Evolutionary conservation across 179 eudicot genomes (phyloP), one percentile per base, ranked within the genome.

Genomic region (Beta macrorhiza): DNA sequence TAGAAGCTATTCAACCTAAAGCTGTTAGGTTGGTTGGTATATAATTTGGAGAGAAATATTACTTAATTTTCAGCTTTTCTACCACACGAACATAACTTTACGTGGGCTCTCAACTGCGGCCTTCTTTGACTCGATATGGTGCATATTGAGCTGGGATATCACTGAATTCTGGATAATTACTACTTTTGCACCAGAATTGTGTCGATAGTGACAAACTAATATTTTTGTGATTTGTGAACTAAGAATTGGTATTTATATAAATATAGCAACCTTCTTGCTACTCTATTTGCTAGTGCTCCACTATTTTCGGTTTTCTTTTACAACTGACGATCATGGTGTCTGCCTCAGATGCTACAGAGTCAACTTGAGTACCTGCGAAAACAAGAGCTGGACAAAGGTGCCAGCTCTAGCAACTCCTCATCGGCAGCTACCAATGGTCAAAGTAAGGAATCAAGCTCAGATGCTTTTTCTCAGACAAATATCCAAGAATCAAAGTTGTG

Each of bases 301-400:
- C 42, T 57, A 2, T 51, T 32, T 11, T 12, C 25, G 10, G 25
- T 37, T 29, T 77, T 32, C 44, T 49, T 29, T 72, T 53, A 19
- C 12, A 5, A 65, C 73, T 85, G 59, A 72, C 22, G 51, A 62
- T 76, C 67, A 44, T 72, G 45, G 14, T 85, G 76, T 73, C 57
- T 81, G 74, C 72, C 67, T 47, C 88, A 94, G 98, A 51, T 88
- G 70, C 82, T 95, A 81, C 91, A 85, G 83, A 80, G 62, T 77
- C 93, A 88, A 78, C 91, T 92, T 29, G 91, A 81, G 53, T 80
- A 72, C 61, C 80, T 93, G 67, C 84, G 77, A 79, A 82, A 86
- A 71, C 85, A 88, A 37, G 83, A 79, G 75, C 72, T 70, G 55
- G 91, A 89, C 68, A 82, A 85, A 56, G 83, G 70, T 71, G 67